A percentile compares a stretch with the other conserved stretches of the same genome.
Conservation (phyloP, 306 rosid genomes). For the Myrica gale region DNA sequence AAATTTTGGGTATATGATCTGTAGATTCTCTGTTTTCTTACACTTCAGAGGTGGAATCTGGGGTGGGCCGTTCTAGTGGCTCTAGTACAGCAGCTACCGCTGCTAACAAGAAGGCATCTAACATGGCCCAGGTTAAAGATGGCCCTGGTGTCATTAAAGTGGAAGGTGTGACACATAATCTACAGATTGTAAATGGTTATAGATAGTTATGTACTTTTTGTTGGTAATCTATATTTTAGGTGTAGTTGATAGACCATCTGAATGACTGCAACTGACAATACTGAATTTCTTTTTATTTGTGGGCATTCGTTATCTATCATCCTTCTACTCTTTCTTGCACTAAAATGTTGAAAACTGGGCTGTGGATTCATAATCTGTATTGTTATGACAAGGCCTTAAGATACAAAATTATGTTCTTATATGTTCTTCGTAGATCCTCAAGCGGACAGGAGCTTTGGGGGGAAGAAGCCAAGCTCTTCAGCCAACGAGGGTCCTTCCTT, state of each 20-base stretch:
- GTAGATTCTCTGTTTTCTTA: constrained; percentile 30
- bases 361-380: not conserved
- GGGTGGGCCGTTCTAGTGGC: constrained; percentile 34
- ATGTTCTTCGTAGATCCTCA: constrained; percentile 59
- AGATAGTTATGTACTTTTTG: not conserved
- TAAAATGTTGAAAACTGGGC: not conserved
- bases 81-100: constrained; percentile 37
- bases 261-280: not conserved
- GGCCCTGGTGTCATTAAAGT: constrained; percentile 55
- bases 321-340: not conserved
- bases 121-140: constrained; percentile 57
- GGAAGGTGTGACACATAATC: constrained; percentile 60
- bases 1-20: constrained; percentile 14
- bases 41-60: constrained; percentile 58
- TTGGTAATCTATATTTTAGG: not conserved
- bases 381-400: constrained; percentile 13
- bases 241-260: not conserved
- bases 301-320: not conserved
- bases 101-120: constrained; percentile 68
- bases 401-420: not conserved
- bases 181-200: constrained; percentile 11
- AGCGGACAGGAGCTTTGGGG: constrained; percentile 61
- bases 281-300: not conserved
- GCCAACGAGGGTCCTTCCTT: constrained; percentile 77
- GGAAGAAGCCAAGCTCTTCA: constrained; percentile 56